Percentiles rank a stretch among this genome's conserved stretches.
Evolutionary conservation across 805 yeast species (phyloP).

Genomic region (Millerozyma acaciae): DNA sequence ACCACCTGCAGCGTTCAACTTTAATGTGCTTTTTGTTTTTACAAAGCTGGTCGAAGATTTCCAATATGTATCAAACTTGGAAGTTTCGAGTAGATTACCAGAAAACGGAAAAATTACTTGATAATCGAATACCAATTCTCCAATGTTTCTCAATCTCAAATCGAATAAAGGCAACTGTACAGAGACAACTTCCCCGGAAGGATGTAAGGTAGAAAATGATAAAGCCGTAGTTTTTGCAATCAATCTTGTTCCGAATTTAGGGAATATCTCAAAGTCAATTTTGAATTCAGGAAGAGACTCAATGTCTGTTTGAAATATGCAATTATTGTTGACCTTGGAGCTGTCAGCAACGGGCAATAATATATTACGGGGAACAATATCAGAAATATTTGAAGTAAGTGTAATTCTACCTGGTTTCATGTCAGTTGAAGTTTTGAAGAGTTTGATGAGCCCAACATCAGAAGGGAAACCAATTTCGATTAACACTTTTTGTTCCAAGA

Average conservation of each 20-base stretch:
- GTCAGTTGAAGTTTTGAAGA: constrained; percentile 40
- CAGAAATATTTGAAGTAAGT: constrained; percentile 68
- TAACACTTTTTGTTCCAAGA: constrained; percentile 83
- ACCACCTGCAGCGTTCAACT: constrained; percentile 35
- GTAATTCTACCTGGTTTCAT: constrained; percentile 78
- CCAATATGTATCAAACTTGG: constrained; percentile 96
- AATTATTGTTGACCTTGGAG: constrained; percentile 47
- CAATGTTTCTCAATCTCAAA: constrained; percentile 73
- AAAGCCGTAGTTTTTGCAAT: constrained; percentile 86
- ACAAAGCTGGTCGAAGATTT: constrained; percentile 69
- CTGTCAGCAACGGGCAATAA: constrained; percentile 70
- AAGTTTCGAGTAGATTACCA: constrained; percentile 79
- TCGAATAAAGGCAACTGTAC: constrained; percentile 75
- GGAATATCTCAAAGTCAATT: constrained; percentile 85
- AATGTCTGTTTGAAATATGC: constrained; percentile 81
- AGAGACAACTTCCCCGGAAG: constrained; percentile 38
- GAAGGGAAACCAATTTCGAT: constrained; percentile 69
- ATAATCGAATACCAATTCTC: constrained; percentile 71
- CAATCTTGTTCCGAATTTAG: constrained; percentile 89
- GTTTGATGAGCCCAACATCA: constrained; percentile 42
- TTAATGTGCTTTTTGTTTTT: constrained; percentile 24
- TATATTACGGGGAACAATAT: constrained; percentile 83
- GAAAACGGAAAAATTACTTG: constrained; percentile 86
- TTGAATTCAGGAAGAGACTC: constrained; percentile 59
- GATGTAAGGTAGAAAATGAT: constrained; percentile 44